Conservation (phyloP, 257 asterid species). For the Primulina tabacum region DNA sequence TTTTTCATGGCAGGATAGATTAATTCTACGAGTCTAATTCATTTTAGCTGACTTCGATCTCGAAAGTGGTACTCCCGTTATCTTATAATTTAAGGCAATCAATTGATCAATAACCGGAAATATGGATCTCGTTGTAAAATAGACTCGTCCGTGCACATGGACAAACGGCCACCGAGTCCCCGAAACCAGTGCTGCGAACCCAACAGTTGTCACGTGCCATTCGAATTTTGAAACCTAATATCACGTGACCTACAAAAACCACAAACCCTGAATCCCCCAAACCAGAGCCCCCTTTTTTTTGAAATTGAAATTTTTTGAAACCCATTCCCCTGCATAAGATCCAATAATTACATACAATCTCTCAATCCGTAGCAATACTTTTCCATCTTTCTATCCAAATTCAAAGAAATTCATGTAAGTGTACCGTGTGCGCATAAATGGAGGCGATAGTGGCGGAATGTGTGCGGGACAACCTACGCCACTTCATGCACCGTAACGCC, state of each 20-base stretch:
- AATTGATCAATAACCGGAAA: too few relatives aligned
- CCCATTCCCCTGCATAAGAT: neutral
- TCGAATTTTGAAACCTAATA: neutral
- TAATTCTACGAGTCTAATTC: too few relatives aligned
- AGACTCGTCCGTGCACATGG: too few relatives aligned
- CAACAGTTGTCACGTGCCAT: neutral
- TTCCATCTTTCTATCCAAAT: neutral
- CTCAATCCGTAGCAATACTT: neutral
- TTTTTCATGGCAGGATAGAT: too few relatives aligned
- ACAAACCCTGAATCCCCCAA: neutral
- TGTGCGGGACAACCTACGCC: conserved; percentile 64
- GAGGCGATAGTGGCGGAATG: conserved; percentile 66
- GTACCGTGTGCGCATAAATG: conserved; percentile 38
- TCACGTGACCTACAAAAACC: neutral
- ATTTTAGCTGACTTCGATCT: too few relatives aligned
- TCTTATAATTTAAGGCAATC: too few relatives aligned
- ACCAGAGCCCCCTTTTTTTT: neutral
- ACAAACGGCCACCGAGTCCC: too few relatives aligned
- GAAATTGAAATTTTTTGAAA: neutral
- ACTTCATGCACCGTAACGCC: conserved; percentile 75
- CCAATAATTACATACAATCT: neutral
- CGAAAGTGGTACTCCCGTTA: too few relatives aligned
- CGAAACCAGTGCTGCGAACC: too few relatives aligned
- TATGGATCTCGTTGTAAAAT: too few relatives aligned
- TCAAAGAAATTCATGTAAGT: neutral